These are phyloP conservation scores for Yarrowia osloensis DNA, from an alignment of 805 yeast genomes.

Conservation along the genomic window DNA sequence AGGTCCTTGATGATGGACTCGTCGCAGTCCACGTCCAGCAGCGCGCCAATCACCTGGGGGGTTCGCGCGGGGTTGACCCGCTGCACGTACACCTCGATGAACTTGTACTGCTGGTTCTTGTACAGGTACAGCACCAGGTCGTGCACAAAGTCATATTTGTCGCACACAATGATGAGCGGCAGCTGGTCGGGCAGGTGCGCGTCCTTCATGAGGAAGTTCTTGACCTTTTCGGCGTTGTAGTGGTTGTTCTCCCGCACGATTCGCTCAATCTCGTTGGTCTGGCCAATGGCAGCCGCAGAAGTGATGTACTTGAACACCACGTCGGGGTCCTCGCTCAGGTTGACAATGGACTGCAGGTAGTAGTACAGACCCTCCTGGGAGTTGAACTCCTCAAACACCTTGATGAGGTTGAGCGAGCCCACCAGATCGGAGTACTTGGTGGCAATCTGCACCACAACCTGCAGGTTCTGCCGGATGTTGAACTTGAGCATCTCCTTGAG, in stretches of 20 bases:
- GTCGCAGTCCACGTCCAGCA: slow-evolving; percentile 96
- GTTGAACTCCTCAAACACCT: slow-evolving; percentile 89
- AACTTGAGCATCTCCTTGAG: slow-evolving; percentile 80
- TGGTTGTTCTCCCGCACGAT: slow-evolving; percentile 91
- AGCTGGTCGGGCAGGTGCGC: slow-evolving; percentile 91
- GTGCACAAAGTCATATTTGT: slow-evolving; percentile 85
- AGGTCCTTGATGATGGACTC: slow-evolving; percentile 80
- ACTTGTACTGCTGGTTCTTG: slow-evolving; percentile 93
- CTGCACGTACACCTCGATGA: slow-evolving; percentile 96
- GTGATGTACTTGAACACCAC: slow-evolving; percentile 96
- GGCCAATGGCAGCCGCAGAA: slow-evolving; percentile 88
- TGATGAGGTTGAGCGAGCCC: slow-evolving; percentile 81
- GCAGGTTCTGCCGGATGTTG: slow-evolving; percentile 83
- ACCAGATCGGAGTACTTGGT: slow-evolving; percentile 93
- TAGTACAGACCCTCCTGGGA: slow-evolving; percentile 92
- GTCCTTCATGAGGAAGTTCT: slow-evolving; percentile 87
- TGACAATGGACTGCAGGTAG: slow-evolving; percentile 89
- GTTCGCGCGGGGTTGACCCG: slow-evolving; percentile 95
- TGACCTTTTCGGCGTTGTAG: slow-evolving; percentile 95
- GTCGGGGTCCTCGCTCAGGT: slow-evolving; percentile 88
- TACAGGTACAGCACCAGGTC: slow-evolving; percentile 90
- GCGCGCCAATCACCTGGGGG: slow-evolving; percentile 94
- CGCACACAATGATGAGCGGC: slow-evolving; percentile 95
- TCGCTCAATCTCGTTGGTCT: slow-evolving; percentile 91
- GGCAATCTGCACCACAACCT: slow-evolving; percentile 92